Conservation (phyloP, 2,329 filamentous ascomycete species). For the Clarireedia paspali region DNA sequence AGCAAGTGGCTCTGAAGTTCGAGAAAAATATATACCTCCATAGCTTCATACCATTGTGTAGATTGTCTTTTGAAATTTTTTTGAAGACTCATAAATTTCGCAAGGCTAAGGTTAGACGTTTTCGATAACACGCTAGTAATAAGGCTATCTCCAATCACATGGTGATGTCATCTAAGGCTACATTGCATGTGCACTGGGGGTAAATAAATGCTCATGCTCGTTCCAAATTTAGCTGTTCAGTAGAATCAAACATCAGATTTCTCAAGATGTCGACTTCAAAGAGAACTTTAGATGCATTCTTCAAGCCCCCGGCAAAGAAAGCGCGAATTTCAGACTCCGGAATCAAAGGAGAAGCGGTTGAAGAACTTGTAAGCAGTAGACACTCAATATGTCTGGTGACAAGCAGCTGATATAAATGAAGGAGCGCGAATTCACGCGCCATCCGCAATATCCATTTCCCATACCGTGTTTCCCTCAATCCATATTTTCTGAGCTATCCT, state of each 20-base stretch:
- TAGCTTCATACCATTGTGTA: slow-evolving; percentile 19
- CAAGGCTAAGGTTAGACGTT: slow-evolving; percentile 1
- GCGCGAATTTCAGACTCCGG: slow-evolving; percentile 19
- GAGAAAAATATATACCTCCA: slow-evolving; percentile 18
- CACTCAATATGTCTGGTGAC: neutral
- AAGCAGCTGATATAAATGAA: slow-evolving; percentile 2
- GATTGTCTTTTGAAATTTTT: slow-evolving; percentile 2
- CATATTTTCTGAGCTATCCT: slow-evolving; percentile 34
- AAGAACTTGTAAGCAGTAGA: neutral
- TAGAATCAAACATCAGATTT: neutral
- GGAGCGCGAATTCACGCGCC: slow-evolving; percentile 28
- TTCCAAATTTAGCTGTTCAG: neutral
- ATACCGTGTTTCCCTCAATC: slow-evolving; percentile 37
- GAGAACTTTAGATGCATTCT: slow-evolving; percentile 64
- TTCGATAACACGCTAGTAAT: slow-evolving; percentile 1
- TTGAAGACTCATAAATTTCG: slow-evolving; percentile 2
- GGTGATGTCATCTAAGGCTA: slow-evolving; percentile 14
- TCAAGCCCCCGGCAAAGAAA: slow-evolving; percentile 43
- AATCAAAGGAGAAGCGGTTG: neutral
- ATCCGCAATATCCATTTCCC: slow-evolving; percentile 43
- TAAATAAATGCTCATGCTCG: neutral
- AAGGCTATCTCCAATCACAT: neutral
- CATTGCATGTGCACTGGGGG: neutral
- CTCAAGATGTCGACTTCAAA: slow-evolving; percentile 35
- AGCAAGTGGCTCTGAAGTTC: neutral